A percentile compares a stretch with the other conserved stretches of the same genome.
Evolutionary conservation across 768 basidiomycete genomes (phyloP).

Genomic region (Phanerochaete sordida): DNA sequence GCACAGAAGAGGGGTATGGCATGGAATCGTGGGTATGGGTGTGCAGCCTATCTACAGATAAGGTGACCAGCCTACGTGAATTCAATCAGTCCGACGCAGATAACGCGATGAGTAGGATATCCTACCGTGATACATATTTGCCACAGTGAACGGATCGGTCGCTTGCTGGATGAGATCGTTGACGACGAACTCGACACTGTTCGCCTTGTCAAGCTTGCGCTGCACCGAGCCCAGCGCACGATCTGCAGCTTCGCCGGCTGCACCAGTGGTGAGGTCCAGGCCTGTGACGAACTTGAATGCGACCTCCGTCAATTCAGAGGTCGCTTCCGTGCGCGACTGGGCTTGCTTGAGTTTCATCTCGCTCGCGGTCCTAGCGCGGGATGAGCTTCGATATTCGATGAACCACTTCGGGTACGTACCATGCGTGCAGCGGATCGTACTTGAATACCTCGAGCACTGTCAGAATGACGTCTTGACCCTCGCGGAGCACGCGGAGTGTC

Average conservation of each 20-base stretch:
- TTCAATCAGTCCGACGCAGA: neutral
- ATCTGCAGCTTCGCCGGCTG: conserved; percentile 85
- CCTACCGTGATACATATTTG: conserved; percentile 74
- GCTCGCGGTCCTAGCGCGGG: conserved; percentile 62
- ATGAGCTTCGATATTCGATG: neutral
- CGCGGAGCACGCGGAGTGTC: conserved; percentile 85
- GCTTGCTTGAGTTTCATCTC: conserved; percentile 68
- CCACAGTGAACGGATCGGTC: conserved; percentile 71
- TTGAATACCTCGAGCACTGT: conserved; percentile 97
- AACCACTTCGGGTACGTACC: conserved; percentile 44
- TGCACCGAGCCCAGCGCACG: conserved; percentile 79
- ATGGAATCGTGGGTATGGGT: neutral
- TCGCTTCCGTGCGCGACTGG: conserved; percentile 34
- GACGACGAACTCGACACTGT: conserved; percentile 91
- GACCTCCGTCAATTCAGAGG: conserved; percentile 18
- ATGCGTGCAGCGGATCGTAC: conserved; percentile 91
- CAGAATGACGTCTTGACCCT: conserved; percentile 82
- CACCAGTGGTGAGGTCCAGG: conserved; percentile 61
- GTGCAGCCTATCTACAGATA: neutral
- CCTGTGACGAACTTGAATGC: conserved; percentile 40
- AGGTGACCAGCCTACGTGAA: neutral
- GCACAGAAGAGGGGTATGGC: too few relatives aligned
- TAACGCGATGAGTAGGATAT: too few relatives aligned
- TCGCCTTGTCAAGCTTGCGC: conserved; percentile 75
- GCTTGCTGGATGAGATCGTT: conserved; percentile 91